These are phyloP conservation scores for Sanghuangporus baumii DNA, from an alignment of 1,284 basidiomycete genomes.

Conservation along the genomic window DNA sequence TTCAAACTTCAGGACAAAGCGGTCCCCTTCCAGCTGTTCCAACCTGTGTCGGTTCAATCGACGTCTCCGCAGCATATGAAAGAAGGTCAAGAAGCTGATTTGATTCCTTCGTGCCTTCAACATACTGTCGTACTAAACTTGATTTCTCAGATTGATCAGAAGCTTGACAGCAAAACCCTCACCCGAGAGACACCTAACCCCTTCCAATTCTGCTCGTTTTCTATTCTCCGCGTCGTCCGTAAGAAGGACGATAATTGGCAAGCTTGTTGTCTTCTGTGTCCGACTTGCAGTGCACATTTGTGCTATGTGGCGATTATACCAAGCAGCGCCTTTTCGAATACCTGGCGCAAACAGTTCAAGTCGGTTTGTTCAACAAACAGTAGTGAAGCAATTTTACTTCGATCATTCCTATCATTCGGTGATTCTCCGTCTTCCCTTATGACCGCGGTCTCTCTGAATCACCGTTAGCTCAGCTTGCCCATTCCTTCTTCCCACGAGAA, in stretches of 20 bases:
- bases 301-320: conserved; percentile 77
- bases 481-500: too few species aligned
- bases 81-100: conserved; percentile 76
- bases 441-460: conserved; percentile 68
- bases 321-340: conserved; percentile 78
- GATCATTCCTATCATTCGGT: conserved; percentile 90
- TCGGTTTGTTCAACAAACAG: background rate
- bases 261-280: conserved; percentile 36
- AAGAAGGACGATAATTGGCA: conserved; percentile 71
- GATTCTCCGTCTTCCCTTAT: conserved; percentile 69
- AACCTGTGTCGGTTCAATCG: conserved; percentile 55
- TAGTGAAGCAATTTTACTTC: conserved; percentile 48
- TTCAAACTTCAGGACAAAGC: conserved; percentile 72
- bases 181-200: conserved; percentile 66
- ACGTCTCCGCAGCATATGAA: conserved; percentile 56
- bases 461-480: background rate
- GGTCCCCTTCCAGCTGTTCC: conserved; percentile 44
- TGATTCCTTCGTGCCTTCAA: conserved; percentile 64
- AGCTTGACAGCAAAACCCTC: background rate
- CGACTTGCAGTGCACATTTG: conserved; percentile 40
- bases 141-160: background rate
- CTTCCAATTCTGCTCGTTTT: conserved; percentile 66
- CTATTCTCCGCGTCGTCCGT: conserved; percentile 90
- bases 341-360: conserved; percentile 36
- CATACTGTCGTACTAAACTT: conserved; percentile 67